Evolutionary conservation across 176 grass and related monocot genomes (phyloP).

Genomic region (Microstegium vimineum): DNA sequence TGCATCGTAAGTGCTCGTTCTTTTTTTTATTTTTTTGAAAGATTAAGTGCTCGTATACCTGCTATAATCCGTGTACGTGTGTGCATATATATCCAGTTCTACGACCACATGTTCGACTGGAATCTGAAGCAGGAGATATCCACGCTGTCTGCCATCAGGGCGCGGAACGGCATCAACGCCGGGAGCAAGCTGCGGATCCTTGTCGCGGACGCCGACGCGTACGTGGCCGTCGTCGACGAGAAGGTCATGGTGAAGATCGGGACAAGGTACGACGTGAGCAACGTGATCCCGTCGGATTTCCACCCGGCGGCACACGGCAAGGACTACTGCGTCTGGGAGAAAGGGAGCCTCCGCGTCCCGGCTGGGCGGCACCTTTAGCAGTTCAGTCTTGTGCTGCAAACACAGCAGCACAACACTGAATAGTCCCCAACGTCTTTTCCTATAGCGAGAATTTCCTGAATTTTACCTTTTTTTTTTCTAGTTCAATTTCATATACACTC

Average conservation of each 20-base stretch:
- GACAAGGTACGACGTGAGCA: slow-evolving; percentile 50
- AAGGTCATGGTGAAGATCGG: slow-evolving; percentile 69
- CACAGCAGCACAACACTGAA: background rate
- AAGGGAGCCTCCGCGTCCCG: slow-evolving; percentile 41
- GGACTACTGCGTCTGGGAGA: slow-evolving; percentile 74
- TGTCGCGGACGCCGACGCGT: slow-evolving; percentile 46
- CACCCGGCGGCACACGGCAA: slow-evolving; percentile 32
- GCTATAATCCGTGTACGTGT: background rate
- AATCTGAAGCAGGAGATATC: slow-evolving; percentile 62
- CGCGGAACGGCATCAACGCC: slow-evolving; percentile 46
- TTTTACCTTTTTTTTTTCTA: background rate
- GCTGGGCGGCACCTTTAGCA: slow-evolving; percentile 14
- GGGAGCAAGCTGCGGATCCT: slow-evolving; percentile 55
- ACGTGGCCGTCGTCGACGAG: slow-evolving; percentile 57
- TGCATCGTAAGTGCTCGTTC: slow-evolving; percentile 56
- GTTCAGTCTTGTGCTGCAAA: background rate
- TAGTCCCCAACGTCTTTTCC: background rate
- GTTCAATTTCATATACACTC: background rate
- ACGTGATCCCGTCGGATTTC: slow-evolving; percentile 48
- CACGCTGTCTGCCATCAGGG: slow-evolving; percentile 37
- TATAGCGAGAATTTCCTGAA: background rate
- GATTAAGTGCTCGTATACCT: background rate
- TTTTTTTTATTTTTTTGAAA: too few relatives aligned
- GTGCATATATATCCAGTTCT: slow-evolving; percentile 35
- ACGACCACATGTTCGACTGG: slow-evolving; percentile 74